These are phyloP conservation scores for Chalciporus sphaerocephalus DNA, from an alignment of 768 basidiomycete genomes.

Conservation along the genomic window DNA sequence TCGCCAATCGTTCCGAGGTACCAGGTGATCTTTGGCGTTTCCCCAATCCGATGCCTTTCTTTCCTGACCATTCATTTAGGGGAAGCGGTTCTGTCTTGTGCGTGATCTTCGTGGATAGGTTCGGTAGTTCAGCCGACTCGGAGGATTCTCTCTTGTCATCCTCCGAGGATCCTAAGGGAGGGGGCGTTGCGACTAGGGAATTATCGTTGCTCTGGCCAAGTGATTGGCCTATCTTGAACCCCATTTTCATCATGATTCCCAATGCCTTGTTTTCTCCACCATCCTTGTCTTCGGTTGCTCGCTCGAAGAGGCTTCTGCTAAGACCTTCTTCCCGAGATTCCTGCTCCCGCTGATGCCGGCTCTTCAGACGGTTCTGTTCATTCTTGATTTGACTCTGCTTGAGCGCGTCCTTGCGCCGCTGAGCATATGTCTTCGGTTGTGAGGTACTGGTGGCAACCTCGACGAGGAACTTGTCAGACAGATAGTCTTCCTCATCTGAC, in stretches of 20 bases:
- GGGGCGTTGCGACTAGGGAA: slow-evolving; percentile 3
- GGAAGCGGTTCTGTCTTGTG: slow-evolving; percentile 69
- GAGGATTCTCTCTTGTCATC: not conserved
- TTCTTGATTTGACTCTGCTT: slow-evolving; percentile 57
- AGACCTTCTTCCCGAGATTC: slow-evolving; percentile 77
- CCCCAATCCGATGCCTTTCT: slow-evolving; percentile 66
- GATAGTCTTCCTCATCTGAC: slow-evolving; percentile 79
- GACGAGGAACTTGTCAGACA: slow-evolving; percentile 80
- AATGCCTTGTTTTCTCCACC: slow-evolving; percentile 65
- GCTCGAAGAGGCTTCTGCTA: slow-evolving; percentile 74
- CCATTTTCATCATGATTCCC: slow-evolving; percentile 93
- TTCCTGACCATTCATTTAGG: slow-evolving; percentile 79
- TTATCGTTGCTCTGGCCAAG: slow-evolving; percentile 46
- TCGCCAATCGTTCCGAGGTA: slow-evolving; percentile 59
- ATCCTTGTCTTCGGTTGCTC: slow-evolving; percentile 57
- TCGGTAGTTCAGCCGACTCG: slow-evolving; percentile 2
- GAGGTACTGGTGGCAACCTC: slow-evolving; percentile 33
- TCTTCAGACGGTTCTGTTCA: slow-evolving; percentile 62
- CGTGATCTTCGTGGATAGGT: slow-evolving; percentile 8
- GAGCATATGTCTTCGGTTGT: slow-evolving; percentile 59
- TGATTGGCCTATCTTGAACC: slow-evolving; percentile 80
- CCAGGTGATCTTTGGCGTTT: slow-evolving; percentile 68
- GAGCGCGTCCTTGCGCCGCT: slow-evolving; percentile 64
- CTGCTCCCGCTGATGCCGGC: slow-evolving; percentile 58
- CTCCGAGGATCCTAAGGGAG: slow-evolving; percentile 3